These are phyloP conservation scores for Nannochloropsis salina DNA, from an alignment of 108 stramenopile genomes.

Conservation along the genomic window DNA sequence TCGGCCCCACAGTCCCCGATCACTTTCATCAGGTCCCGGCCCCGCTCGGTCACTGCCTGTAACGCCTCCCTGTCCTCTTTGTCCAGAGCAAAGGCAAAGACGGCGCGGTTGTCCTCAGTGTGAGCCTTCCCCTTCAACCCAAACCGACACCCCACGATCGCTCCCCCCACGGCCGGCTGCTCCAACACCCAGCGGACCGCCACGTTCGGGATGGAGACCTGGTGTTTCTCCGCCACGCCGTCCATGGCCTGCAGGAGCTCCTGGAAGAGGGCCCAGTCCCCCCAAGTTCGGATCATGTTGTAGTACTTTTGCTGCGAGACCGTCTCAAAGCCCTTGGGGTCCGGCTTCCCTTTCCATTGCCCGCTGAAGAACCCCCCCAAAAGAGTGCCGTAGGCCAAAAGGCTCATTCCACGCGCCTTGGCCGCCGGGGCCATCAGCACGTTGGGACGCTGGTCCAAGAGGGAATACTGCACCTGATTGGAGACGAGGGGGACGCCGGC, in stretches of 20 bases:
- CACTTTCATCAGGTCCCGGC: slow-evolving; percentile 37
- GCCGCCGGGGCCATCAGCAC: slow-evolving; percentile 24
- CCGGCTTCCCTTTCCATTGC: slow-evolving; percentile 32
- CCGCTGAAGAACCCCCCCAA: slow-evolving; percentile 39
- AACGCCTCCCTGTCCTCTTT: slow-evolving; percentile 30
- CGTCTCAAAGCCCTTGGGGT: slow-evolving; percentile 33
- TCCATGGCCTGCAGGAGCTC: slow-evolving; percentile 26
- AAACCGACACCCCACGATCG: slow-evolving; percentile 41
- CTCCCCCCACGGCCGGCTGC: slow-evolving; percentile 41
- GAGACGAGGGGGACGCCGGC: slow-evolving; percentile 31
- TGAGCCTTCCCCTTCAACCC: slow-evolving; percentile 33
- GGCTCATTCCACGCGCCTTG: slow-evolving; percentile 24
- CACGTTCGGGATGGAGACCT: slow-evolving; percentile 30
- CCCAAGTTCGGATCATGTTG: slow-evolving; percentile 42
- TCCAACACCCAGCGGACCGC: slow-evolving; percentile 44
- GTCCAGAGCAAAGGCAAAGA: slow-evolving; percentile 36
- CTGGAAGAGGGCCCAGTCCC: slow-evolving; percentile 41
- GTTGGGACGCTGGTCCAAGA: slow-evolving; percentile 38
- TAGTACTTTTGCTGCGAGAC: slow-evolving; percentile 43
- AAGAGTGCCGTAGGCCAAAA: slow-evolving; percentile 39
- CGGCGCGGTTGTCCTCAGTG: slow-evolving; percentile 27
- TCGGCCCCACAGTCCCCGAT: slow-evolving; percentile 50
- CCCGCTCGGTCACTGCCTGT: slow-evolving; percentile 26
- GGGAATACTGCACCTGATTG: slow-evolving; percentile 44
- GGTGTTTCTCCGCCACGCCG: slow-evolving; percentile 35